Evolutionary conservation across 805 yeast genomes (phyloP), one percentile per base, ranked within the genome.

Genomic region (Metschnikowia bowlesiae): DNA sequence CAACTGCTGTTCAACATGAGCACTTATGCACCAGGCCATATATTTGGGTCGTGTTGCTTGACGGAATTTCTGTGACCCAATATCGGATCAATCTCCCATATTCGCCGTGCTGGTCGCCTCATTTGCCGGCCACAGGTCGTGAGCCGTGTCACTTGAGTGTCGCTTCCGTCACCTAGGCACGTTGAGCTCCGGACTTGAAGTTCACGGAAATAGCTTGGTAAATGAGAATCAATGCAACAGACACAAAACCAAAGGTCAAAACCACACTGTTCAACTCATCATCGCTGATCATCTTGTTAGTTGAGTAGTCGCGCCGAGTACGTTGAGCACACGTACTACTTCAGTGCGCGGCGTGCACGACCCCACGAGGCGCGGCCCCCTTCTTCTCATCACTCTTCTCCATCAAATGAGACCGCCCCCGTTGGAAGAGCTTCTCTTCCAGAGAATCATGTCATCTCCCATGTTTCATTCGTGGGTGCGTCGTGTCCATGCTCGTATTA

Each of bases 181-280:
- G n/a, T 14, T 39, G 32, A 4, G 34, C 53, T 22, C 38, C 14
- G 28, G 48, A 55, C 41, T 64, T 66, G 45, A 64, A 57, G 52
- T 82, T 82, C 28, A 87, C 77, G 39, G 79, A 68, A 33, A 85
- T 74, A 33, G 84, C 77, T 56, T 89, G 94, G 69, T 85, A 91
- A 3, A 85, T 71, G 41, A 87, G 69, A 36, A 90, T 86, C 58
- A 91, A 74, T 2, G 82, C 76, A 66, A 89, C 78, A 54, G 94
- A 82, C 6, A 81, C 63, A 49, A 89, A 66, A 5, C 97, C 97
- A 57, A 87, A 84, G 10, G 81, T 67, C 42, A 88, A 76, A 46
- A 88, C 95, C 41, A 89, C 71, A 44, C 80, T 70, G 66, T 90
- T 82, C 65, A 91, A 78, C 67, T 89, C 94, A 49, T 74, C 74